Conservation (phyloP, 169 alveolate species). For the Cryptosporidium xiaoi region DNA sequence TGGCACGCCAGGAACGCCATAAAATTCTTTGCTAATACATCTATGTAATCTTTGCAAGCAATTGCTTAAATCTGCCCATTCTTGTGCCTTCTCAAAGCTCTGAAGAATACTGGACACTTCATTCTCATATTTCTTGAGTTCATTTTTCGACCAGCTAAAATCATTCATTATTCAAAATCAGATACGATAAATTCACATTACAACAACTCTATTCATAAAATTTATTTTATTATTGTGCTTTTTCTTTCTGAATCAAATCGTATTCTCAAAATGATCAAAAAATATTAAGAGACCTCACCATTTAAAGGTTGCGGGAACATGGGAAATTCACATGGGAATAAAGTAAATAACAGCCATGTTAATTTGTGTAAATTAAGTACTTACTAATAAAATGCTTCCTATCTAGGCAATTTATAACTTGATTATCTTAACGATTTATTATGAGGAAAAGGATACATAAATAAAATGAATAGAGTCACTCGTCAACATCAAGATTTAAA, state of each 20-base stretch:
- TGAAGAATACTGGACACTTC: slow-evolving; percentile 83
- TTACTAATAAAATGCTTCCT: too few relatives aligned
- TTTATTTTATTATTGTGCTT: too few relatives aligned
- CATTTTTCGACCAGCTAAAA: slow-evolving; percentile 61
- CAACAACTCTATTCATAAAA: neutral
- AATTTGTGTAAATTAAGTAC: too few relatives aligned
- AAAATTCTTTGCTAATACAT: slow-evolving; percentile 80
- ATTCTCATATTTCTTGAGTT: slow-evolving; percentile 75
- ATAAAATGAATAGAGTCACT: neutral
- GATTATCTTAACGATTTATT: too few relatives aligned
- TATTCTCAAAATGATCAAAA: too few relatives aligned
- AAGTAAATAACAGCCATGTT: too few relatives aligned
- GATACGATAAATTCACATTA: neutral
- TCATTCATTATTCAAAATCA: slow-evolving; percentile 21
- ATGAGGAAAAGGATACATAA: too few relatives aligned
- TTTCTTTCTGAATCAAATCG: too few relatives aligned
- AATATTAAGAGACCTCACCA: too few relatives aligned
- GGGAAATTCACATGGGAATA: too few relatives aligned
- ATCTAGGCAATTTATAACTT: too few relatives aligned
- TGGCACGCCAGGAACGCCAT: slow-evolving; percentile 80
- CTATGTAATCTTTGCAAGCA: slow-evolving; percentile 86
- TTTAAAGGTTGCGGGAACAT: too few relatives aligned
- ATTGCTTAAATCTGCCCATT: slow-evolving; percentile 93
- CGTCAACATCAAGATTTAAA: neutral
- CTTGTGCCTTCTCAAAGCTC: slow-evolving; percentile 90